Evolutionary conservation across 1,139 yeast species (phyloP).

Genomic region (Taphrina pruni): DNA sequence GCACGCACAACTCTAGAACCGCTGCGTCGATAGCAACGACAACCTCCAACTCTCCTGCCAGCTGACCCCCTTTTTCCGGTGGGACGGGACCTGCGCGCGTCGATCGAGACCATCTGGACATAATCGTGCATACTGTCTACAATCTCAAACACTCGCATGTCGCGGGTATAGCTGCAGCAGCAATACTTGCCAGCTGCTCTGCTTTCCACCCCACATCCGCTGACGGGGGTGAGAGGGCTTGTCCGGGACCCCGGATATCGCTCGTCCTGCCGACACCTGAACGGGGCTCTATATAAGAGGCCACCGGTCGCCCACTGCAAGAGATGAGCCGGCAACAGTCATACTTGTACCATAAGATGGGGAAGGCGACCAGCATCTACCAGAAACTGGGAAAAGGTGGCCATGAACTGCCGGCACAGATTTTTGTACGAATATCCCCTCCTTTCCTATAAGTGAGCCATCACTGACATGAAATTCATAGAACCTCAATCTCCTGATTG

Average conservation of each 20-base stretch:
- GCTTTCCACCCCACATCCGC: too few relatives aligned
- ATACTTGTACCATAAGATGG: slow-evolving; percentile 2
- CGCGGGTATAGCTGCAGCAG: too few relatives aligned
- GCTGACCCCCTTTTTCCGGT: slow-evolving; percentile 3
- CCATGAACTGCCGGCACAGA: slow-evolving; percentile 2
- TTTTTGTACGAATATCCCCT: neutral
- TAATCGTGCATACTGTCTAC: too few relatives aligned
- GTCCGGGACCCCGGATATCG: too few relatives aligned
- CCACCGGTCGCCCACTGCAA: too few relatives aligned
- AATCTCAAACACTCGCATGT: too few relatives aligned
- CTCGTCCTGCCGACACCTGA: too few relatives aligned
- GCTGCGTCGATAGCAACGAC: too few relatives aligned
- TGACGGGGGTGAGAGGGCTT: too few relatives aligned
- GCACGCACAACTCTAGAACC: too few relatives aligned
- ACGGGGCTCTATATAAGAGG: neutral
- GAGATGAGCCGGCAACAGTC: neutral
- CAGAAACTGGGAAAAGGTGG: slow-evolving; percentile 24
- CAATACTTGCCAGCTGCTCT: too few relatives aligned
- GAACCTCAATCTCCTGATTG: slow-evolving; percentile 32
- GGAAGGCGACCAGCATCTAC: slow-evolving; percentile 4
- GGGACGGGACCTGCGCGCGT: neutral
- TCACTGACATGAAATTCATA: neutral
- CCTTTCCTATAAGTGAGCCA: neutral
- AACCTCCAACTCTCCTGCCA: neutral
- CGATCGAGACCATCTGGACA: neutral